phyloP scores from a whole-genome alignment of 768 basidiomycete genomes.

The Multifurca ochricompacta region DNA sequence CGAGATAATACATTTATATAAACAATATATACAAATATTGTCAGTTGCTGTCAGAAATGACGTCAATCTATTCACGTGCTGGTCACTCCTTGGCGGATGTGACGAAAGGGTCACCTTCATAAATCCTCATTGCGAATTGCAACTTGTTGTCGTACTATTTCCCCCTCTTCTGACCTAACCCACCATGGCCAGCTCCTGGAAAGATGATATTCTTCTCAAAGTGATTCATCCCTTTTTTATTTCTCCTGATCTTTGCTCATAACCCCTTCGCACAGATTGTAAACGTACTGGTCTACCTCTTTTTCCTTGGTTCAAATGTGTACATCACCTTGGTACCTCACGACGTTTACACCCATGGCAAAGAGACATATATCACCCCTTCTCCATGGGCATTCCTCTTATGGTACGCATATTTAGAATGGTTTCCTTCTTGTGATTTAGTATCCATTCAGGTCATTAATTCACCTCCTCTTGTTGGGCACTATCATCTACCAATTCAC shows the following conservation, averaged over 20 bases:
- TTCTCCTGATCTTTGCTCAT: neutral
- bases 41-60: too few relatives aligned
- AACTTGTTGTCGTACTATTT: too few relatives aligned
- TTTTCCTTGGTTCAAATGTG: constrained; percentile 86
- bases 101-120: neutral
- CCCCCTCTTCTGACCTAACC: neutral
- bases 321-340: constrained; percentile 76
- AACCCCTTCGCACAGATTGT: constrained; percentile 36
- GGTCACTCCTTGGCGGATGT: too few relatives aligned
- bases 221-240: constrained; percentile 28
- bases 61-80: constrained; percentile 8
- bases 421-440: neutral
- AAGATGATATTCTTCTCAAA: constrained; percentile 78
- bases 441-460: constrained; percentile 54
- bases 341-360: constrained; percentile 61
- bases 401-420: constrained; percentile 43
- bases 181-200: constrained; percentile 41
- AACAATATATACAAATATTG: too few relatives aligned
- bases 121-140: neutral
- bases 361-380: constrained; percentile 92
- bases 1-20: too few relatives aligned
- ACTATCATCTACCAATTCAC: constrained; percentile 89
- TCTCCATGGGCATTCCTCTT: constrained; percentile 88
- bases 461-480: constrained; percentile 86
- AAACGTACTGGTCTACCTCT: constrained; percentile 76